phyloP scores from a whole-genome alignment of 164 flowering plant species.

The Paratinospora sagittata region DNA sequence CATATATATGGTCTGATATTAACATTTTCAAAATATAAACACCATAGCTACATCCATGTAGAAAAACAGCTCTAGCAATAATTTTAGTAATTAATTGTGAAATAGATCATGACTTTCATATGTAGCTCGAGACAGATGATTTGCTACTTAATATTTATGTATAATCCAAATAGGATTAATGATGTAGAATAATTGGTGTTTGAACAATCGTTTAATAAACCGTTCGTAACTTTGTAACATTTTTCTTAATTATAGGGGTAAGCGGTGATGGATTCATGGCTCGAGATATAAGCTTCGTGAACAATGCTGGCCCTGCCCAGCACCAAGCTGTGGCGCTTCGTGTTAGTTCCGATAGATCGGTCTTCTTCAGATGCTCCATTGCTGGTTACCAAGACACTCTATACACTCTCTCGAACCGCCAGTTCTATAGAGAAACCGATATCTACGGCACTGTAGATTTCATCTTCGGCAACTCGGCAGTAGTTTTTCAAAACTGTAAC shows the following conservation, averaged over 20 bases:
- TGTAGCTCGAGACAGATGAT: too few relatives aligned
- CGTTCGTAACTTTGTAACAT: too few relatives aligned
- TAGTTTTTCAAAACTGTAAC: slow-evolving; percentile 25
- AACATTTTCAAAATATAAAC: too few relatives aligned
- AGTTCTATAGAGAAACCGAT: slow-evolving; percentile 31
- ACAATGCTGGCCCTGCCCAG: slow-evolving; percentile 29
- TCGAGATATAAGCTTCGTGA: slow-evolving; percentile 26
- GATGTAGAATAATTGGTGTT: too few relatives aligned
- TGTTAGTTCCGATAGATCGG: slow-evolving; percentile 22
- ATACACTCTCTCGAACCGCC: slow-evolving; percentile 28
- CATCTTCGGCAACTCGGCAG: slow-evolving; percentile 34
- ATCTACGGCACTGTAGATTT: slow-evolving; percentile 38
- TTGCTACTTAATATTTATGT: too few relatives aligned
- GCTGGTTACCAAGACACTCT: slow-evolving; percentile 33
- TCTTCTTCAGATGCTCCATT: slow-evolving; percentile 26
- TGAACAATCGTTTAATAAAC: too few relatives aligned
- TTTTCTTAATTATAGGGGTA: slow-evolving; percentile 16
- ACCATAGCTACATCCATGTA: too few relatives aligned
- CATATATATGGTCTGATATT: too few relatives aligned
- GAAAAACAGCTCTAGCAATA: too few relatives aligned
- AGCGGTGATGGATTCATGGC: slow-evolving; percentile 29
- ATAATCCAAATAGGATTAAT: too few relatives aligned
- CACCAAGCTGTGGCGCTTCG: slow-evolving; percentile 32
- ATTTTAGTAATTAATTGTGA: too few relatives aligned
- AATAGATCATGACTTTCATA: too few relatives aligned